phyloP scores from a whole-genome alignment of 2,329 filamentous ascomycete species.

The Aspergillus aculeatinus region DNA sequence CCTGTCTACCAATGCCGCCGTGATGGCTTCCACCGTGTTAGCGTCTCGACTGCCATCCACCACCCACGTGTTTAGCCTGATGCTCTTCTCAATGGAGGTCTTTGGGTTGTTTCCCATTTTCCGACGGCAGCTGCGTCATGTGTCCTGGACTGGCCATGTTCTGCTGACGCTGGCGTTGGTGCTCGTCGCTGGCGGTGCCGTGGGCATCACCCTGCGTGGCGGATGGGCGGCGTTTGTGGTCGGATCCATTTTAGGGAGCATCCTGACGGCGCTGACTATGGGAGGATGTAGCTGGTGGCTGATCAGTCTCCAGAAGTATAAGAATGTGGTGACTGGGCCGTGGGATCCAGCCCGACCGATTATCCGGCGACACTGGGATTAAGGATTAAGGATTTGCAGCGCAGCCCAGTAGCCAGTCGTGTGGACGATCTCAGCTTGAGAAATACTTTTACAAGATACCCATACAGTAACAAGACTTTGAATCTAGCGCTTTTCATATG shows the following conservation, averaged over 20 bases:
- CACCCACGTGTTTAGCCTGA: slow-evolving; percentile 90
- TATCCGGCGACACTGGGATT: slow-evolving; percentile 46
- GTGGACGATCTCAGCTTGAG: neutral
- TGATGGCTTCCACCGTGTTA: slow-evolving; percentile 94
- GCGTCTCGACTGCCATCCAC: slow-evolving; percentile 86
- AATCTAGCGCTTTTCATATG: neutral
- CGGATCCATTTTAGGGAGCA: slow-evolving; percentile 73
- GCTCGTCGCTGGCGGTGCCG: slow-evolving; percentile 73
- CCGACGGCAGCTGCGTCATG: slow-evolving; percentile 77
- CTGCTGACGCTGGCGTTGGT: slow-evolving; percentile 73
- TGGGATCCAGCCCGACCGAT: slow-evolving; percentile 91
- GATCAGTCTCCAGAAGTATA: slow-evolving; percentile 95
- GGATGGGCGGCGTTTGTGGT: slow-evolving; percentile 59
- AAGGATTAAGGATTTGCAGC: slow-evolving; percentile 29
- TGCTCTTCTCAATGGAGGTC: slow-evolving; percentile 94
- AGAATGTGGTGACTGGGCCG: slow-evolving; percentile 96
- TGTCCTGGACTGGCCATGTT: slow-evolving; percentile 79
- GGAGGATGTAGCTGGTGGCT: slow-evolving; percentile 97
- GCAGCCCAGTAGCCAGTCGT: neutral
- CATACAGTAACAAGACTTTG: neutral
- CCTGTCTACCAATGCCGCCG: slow-evolving; percentile 88
- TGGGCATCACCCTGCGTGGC: slow-evolving; percentile 62
- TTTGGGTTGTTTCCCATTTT: slow-evolving; percentile 98
- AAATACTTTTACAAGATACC: slow-evolving; percentile 5
- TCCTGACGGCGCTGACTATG: slow-evolving; percentile 75